Evolutionary conservation across 2,329 filamentous ascomycete species (phyloP).

Genomic region (Ophiostoma novo-ulmi): DNA sequence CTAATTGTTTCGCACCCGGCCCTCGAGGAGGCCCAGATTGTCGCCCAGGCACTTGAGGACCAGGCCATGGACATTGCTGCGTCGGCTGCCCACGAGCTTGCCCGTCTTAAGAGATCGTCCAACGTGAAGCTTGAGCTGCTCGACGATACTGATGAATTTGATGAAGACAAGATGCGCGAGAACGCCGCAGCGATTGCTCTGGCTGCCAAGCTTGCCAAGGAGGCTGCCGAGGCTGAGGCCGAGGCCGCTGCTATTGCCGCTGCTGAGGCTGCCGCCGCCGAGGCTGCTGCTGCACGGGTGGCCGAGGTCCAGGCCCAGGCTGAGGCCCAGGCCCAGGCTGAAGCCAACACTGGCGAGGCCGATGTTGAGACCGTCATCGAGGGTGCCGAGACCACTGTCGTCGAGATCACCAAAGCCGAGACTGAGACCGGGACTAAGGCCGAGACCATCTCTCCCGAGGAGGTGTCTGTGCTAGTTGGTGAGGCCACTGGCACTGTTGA

Average conservation of each 20-base stretch:
- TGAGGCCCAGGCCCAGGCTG: constrained; percentile 14
- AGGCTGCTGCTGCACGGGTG: constrained; percentile 7
- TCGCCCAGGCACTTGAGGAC: constrained; percentile 57
- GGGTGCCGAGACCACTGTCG: constrained; percentile 10
- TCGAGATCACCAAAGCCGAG: not conserved
- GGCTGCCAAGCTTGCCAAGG: constrained; percentile 29
- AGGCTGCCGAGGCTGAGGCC: constrained; percentile 25
- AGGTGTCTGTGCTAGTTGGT: constrained; percentile 34
- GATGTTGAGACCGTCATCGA: not conserved
- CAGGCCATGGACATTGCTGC: constrained; percentile 76
- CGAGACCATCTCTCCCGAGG: constrained; percentile 28
- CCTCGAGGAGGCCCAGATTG: constrained; percentile 61
- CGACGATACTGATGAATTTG: constrained; percentile 75
- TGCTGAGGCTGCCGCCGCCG: constrained; percentile 1
- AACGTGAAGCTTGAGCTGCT: constrained; percentile 73
- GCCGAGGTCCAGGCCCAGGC: constrained; percentile 14
- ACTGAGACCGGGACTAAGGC: constrained; percentile 13
- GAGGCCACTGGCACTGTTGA: constrained; percentile 27
- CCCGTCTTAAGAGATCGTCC: constrained; percentile 74
- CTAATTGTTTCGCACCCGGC: constrained; percentile 69
- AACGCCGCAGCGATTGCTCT: constrained; percentile 44
- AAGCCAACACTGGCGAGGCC: not conserved
- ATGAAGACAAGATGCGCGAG: constrained; percentile 51
- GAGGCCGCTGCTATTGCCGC: constrained; percentile 14
- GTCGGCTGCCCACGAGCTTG: constrained; percentile 71